A percentile compares a stretch with the other conserved stretches of the same genome.
phyloP scores from a whole-genome alignment of 805 yeast species.

The Lachancea sp. region DNA sequence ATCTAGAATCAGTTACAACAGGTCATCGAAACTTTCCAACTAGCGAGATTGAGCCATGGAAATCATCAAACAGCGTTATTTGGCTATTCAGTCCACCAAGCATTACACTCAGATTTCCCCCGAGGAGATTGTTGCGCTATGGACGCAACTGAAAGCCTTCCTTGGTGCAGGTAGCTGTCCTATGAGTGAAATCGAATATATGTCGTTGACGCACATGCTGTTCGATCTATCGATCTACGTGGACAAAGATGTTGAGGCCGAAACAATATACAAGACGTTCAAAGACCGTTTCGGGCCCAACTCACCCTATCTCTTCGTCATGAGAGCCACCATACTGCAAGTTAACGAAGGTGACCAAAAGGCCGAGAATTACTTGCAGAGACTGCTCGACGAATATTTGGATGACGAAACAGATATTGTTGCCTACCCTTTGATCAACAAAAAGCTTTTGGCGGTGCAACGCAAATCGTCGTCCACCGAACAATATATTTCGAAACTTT shows the following conservation, averaged over 20 bases:
- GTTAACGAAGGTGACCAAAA: conserved; percentile 22
- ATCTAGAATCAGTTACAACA: background rate
- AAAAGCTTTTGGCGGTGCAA: conserved; percentile 25
- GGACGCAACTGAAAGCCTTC: conserved; percentile 34
- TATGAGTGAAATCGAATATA: conserved; percentile 37
- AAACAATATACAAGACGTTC: conserved; percentile 53
- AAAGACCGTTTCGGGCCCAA: conserved; percentile 60
- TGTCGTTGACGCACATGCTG: conserved; percentile 60
- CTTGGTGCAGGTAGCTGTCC: conserved; percentile 19
- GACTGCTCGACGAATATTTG: conserved; percentile 44
- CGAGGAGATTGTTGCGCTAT: conserved; percentile 32
- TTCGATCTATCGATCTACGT: conserved; percentile 58
- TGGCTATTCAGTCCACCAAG: conserved; percentile 45
- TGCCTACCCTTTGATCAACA: conserved; percentile 26
- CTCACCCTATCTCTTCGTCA: conserved; percentile 26
- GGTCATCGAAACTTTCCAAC: background rate
- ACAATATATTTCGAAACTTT: conserved; percentile 14
- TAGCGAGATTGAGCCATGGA: conserved; percentile 6
- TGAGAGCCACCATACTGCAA: conserved; percentile 27
- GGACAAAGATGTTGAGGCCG: conserved; percentile 67
- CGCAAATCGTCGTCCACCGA: conserved; percentile 14
- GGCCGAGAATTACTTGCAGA: conserved; percentile 42
- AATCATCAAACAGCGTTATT: conserved; percentile 38
- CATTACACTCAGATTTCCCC: conserved; percentile 47
- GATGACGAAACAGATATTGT: conserved; percentile 40